Conservation (phyloP, 2,329 filamentous ascomycete species). For the Aspergillus viridinutans region DNA sequence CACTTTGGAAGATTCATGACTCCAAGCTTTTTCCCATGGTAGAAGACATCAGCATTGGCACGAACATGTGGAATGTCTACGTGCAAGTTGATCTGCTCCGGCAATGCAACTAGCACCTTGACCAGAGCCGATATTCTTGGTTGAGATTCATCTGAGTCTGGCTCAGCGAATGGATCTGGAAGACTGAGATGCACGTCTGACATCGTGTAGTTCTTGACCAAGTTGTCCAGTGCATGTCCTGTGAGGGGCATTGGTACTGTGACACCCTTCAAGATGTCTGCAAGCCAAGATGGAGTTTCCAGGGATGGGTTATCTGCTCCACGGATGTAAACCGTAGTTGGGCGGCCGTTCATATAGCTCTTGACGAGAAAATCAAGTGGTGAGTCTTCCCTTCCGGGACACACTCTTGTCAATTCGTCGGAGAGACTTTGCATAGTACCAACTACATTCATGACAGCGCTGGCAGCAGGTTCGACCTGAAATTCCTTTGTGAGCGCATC, state of each 20-base stretch:
- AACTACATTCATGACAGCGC: conserved; percentile 65
- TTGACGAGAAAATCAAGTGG: conserved; percentile 79
- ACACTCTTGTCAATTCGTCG: conserved; percentile 65
- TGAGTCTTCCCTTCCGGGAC: conserved; percentile 72
- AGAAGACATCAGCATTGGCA: conserved; percentile 76
- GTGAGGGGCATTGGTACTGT: conserved; percentile 82
- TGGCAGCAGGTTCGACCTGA: conserved; percentile 62
- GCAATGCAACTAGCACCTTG: conserved; percentile 71
- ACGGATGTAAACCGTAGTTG: conserved; percentile 76
- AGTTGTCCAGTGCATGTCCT: conserved; percentile 71
- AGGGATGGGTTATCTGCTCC: conserved; percentile 65
- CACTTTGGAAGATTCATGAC: conserved; percentile 74
- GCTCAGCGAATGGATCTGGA: conserved; percentile 74
- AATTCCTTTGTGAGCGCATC: conserved; percentile 67
- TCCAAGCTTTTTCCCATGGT: conserved; percentile 72
- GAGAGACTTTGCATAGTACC: conserved; percentile 72
- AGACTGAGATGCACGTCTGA: conserved; percentile 80
- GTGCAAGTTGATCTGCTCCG: conserved; percentile 80
- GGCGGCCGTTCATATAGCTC: conserved; percentile 74
- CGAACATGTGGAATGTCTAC: conserved; percentile 72
- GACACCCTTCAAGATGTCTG: conserved; percentile 72
- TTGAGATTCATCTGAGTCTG: conserved; percentile 65
- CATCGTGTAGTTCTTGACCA: conserved; percentile 84
- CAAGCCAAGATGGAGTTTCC: conserved; percentile 76
- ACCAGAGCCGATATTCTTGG: conserved; percentile 81